Evolutionary conservation across 2,329 filamentous ascomycete species (phyloP).

Genomic region (Sphaerulina musiva): DNA sequence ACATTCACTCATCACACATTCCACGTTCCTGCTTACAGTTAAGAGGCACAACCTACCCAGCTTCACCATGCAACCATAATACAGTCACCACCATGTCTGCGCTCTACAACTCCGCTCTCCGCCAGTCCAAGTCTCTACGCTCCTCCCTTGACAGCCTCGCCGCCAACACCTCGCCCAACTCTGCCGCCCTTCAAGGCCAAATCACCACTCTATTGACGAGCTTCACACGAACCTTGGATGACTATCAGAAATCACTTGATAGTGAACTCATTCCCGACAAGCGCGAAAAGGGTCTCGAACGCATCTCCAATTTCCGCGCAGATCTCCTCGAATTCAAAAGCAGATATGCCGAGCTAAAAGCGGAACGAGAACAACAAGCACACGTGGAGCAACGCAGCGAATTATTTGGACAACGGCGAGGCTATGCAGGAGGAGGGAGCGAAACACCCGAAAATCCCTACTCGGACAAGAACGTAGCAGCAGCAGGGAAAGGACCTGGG

Average conservation of each 20-base stretch:
- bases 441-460: conserved; percentile 87
- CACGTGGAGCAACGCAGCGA: conserved; percentile 57
- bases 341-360: conserved; percentile 71
- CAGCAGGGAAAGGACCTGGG: conserved; percentile 20
- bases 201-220: conserved; percentile 72
- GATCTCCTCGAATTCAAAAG: conserved; percentile 75
- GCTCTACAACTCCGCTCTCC: conserved; percentile 76
- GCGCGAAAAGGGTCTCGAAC: conserved; percentile 80
- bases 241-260: conserved; percentile 77
- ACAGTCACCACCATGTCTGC: conserved; percentile 36
- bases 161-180: conserved; percentile 53
- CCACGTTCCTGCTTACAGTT: not conserved
- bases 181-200: conserved; percentile 53
- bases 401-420: conserved; percentile 68
- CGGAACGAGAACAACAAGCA: conserved; percentile 61
- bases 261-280: conserved; percentile 87
- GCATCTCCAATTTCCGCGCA: conserved; percentile 74
- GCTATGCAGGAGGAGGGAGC: conserved; percentile 53
- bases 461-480: conserved; percentile 48
- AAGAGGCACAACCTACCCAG: not conserved
- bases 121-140: conserved; percentile 74
- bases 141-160: conserved; percentile 67
- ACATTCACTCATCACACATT: not conserved
- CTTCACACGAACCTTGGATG: conserved; percentile 84
- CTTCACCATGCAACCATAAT: conserved; percentile 1